These are phyloP conservation scores for Fraxinus angustifolia DNA, from an alignment of 305 asterid genomes.

Conservation along the genomic window DNA sequence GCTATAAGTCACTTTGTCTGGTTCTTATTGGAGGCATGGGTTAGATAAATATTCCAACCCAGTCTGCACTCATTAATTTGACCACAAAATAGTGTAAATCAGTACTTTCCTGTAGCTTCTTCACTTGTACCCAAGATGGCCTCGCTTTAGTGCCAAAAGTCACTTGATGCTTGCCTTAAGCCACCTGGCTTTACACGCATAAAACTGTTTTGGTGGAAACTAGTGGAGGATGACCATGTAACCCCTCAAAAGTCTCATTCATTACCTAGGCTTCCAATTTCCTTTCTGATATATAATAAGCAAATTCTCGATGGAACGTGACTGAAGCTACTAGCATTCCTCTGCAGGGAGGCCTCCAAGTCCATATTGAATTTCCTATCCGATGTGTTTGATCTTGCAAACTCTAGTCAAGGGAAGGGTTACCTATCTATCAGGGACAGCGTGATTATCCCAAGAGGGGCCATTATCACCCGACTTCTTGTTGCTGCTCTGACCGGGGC, in stretches of 20 bases:
- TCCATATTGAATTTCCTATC: slow-evolving; percentile 80
- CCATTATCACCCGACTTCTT: slow-evolving; percentile 68
- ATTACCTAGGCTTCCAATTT: not conserved
- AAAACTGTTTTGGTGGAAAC: not conserved
- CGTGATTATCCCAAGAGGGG: slow-evolving; percentile 77
- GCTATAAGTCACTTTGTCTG: not conserved
- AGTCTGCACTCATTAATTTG: not conserved
- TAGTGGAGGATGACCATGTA: not conserved
- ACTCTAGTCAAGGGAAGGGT: slow-evolving; percentile 61
- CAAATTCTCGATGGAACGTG: slow-evolving; percentile 14
- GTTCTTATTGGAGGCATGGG: not conserved
- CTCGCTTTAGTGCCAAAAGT: not conserved
- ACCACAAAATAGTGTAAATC: not conserved
- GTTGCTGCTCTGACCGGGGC: slow-evolving; percentile 90
- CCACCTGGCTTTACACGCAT: not conserved
- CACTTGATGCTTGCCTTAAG: not conserved
- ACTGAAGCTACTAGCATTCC: slow-evolving; percentile 16
- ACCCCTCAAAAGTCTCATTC: not conserved
- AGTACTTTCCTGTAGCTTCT: not conserved
- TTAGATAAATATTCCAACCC: not conserved
- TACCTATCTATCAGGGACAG: slow-evolving; percentile 68
- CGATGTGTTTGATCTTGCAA: slow-evolving; percentile 75
- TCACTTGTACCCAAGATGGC: not conserved
- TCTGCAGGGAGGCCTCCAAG: slow-evolving; percentile 94
- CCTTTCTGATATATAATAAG: not conserved